Base-by-base conservation (phyloP, 257 asterid genomes). In the Asclepias syriaca region DNA sequence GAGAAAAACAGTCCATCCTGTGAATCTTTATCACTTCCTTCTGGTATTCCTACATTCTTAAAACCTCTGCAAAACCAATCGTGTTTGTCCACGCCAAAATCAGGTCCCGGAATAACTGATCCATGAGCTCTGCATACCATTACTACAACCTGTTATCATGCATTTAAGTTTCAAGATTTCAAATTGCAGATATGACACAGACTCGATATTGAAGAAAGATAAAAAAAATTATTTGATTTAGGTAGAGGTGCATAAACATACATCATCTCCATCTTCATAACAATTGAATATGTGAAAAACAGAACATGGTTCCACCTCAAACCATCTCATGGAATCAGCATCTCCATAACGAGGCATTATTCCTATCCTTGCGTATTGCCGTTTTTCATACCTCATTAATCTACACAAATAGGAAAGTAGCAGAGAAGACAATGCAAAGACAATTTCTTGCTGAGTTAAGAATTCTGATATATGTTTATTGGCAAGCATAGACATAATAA, bases 291-390 rank as follows among this genome's bases (percentile, higher is more conserved):
- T 77, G 79, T 91, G 96, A 75, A 87, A 86, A 27, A n/a, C 80
- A 43, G 86, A 69, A 66, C 88, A 39, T 51, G 96, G 84, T 76
- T 89, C 85, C 11, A 89, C 93, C 32, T 75, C 80, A 74, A 92
- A 92, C 97, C 95, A 92, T 49, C 24, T 69, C 46, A 92, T 37
- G 5, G 95, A 89, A 74, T 78, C 82, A 12, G 89, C 81, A 70
- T 84, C 88, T 59, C 97, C 97, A 72, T 84, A 92, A 16, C 89
- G 93, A 66, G 95, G 96, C 96, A 92, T 86, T 68, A 92, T 70
- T 58, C 97, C 93, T 2, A 92, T 86, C 79, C 91, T 85, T 0
- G 95, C 93, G 67, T 80, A 85, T 59, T 76, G 86, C 59, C 79
- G 72, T 27, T 77, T 78, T 5, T 85, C 77, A 70, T 82, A 85